Percentiles rank a stretch among this genome's conserved stretches.
Conservation (phyloP, 148 eudicot species). For the Bassia scoparia region DNA sequence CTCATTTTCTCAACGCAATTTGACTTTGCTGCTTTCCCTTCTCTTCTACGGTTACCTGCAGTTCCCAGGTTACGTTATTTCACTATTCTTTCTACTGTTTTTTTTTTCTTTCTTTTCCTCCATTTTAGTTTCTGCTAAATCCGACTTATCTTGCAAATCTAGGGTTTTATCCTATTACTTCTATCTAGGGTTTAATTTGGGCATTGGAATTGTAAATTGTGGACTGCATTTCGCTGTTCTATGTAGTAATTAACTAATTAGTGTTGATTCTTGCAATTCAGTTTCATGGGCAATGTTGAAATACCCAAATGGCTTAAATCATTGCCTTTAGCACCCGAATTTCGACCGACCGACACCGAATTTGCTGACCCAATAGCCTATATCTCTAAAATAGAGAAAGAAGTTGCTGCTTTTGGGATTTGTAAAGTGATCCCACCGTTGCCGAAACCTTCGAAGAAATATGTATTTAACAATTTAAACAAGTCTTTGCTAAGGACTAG, state of each 20-base stretch:
- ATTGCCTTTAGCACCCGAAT: conserved; percentile 88
- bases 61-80: too few relatives aligned
- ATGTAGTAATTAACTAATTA: not conserved
- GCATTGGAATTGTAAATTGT: not conserved
- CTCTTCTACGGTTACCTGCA: too few relatives aligned
- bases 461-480: conserved; percentile 60
- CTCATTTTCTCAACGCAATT: too few relatives aligned
- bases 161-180: not conserved
- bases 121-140: not conserved
- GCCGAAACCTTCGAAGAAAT: conserved; percentile 82
- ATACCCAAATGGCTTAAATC: conserved; percentile 75
- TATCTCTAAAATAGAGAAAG: conserved; percentile 92
- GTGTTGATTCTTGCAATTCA: conserved; percentile 24
- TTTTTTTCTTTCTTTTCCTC: too few relatives aligned
- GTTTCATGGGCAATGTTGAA: conserved; percentile 55
- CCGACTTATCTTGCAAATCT: not conserved
- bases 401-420: conserved; percentile 86
- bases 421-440: conserved; percentile 94
- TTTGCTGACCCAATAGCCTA: conserved; percentile 97
- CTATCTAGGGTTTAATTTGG: not conserved
- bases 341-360: conserved; percentile 90
- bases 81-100: too few relatives aligned
- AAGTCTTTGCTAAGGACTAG: conserved; percentile 65
- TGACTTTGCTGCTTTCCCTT: too few relatives aligned
- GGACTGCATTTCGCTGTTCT: not conserved